Conservation (phyloP, 306 rosid species). For the Cyclanthera cordifolia region DNA sequence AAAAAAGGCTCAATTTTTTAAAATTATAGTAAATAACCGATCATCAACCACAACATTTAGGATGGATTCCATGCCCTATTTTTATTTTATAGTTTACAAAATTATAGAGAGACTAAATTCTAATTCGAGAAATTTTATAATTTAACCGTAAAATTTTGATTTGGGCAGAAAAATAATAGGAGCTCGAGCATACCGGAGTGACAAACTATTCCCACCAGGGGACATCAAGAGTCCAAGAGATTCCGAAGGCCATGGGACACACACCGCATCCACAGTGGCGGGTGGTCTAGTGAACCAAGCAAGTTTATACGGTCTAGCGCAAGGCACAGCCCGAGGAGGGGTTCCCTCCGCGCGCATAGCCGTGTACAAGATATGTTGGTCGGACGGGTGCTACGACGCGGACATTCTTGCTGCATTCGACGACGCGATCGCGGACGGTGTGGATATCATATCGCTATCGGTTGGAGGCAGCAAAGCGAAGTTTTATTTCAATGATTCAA, state of each 20-base stretch:
- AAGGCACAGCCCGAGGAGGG: slow-evolving; percentile 32
- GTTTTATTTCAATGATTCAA: slow-evolving; percentile 17
- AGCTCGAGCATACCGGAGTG: slow-evolving; percentile 22
- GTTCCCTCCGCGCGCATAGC: slow-evolving; percentile 29
- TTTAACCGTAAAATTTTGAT: too few species aligned
- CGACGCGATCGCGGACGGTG: slow-evolving; percentile 41
- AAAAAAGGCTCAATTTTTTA: too few species aligned
- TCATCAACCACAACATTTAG: too few species aligned
- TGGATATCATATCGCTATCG: slow-evolving; percentile 35
- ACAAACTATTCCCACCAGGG: accelerated
- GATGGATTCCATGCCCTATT: too few species aligned
- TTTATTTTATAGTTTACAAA: too few species aligned
- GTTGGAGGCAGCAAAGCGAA: neutral
- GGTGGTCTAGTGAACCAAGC: slow-evolving; percentile 25
- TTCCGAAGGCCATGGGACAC: slow-evolving; percentile 32
- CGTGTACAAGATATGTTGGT: slow-evolving; percentile 34
- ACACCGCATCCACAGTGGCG: slow-evolving; percentile 34
- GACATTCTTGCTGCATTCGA: slow-evolving; percentile 29
- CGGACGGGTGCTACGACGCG: neutral
- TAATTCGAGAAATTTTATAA: too few species aligned
- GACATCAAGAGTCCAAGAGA: slow-evolving; percentile 32
- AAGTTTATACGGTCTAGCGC: slow-evolving; percentile 20
- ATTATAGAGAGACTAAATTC: too few species aligned
- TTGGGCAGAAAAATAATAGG: slow-evolving; percentile 42
- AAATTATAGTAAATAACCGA: too few species aligned